phyloP scores from a whole-genome alignment of 176 grass and related monocot genomes.

The sorghum (Sorghum bicolor) region Sorghum_bicolor_NCBIv3 NC_012878.2:56516001-56516500 shows the following conservation, averaged over 20 bases:
- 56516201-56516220: constrained; percentile 29
- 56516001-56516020: constrained; percentile 71
- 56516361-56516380: too few species aligned
- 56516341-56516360: too few species aligned
- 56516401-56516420: too few species aligned
- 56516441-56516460: too few species aligned
- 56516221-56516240: neutral
- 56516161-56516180: neutral
- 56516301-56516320: neutral
- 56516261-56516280: neutral
- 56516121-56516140: constrained; percentile 43
- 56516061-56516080: constrained; percentile 81
- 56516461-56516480: too few species aligned
- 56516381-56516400: too few species aligned
- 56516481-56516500: too few species aligned
- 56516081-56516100: constrained; percentile 81
- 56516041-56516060: constrained; percentile 74
- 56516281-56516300: too few species aligned
- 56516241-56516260: neutral
- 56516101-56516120: constrained; percentile 76
- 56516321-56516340: too few species aligned
- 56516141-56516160: constrained; percentile 32
- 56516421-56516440: too few species aligned
- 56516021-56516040: constrained; percentile 82
- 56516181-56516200: neutral